A percentile compares a stretch with the other conserved stretches of the same genome.
Conservation (phyloP, 306 rosid genomes). For the Rosa rugosa region DNA sequence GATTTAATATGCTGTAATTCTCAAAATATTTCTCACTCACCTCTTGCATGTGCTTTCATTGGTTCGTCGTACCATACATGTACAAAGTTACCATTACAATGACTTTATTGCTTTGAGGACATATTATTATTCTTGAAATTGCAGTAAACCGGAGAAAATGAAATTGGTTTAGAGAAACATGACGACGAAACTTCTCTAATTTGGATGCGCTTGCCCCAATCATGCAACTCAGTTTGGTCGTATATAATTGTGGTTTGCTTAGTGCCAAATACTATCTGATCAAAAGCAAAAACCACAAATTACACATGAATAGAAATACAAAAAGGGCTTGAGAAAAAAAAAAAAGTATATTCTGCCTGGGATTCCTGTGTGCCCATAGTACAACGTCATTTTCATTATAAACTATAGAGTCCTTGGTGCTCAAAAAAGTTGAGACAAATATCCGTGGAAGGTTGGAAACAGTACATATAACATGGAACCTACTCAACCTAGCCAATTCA, state of each 20-base stretch:
- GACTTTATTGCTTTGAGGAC: too few relatives aligned
- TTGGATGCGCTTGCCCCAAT: not conserved
- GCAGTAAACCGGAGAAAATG: too few relatives aligned
- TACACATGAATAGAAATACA: too few relatives aligned
- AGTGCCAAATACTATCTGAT: too few relatives aligned
- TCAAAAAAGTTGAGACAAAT: not conserved
- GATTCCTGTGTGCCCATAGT: not conserved
- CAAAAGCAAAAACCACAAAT: too few relatives aligned
- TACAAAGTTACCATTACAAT: too few relatives aligned
- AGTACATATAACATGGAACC: not conserved
- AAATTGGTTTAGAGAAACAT: too few relatives aligned
- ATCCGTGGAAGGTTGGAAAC: not conserved
- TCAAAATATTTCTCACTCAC: too few relatives aligned
- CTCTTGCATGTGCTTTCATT: too few relatives aligned
- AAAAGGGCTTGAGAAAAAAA: too few relatives aligned
- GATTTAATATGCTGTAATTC: too few relatives aligned
- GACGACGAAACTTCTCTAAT: not conserved
- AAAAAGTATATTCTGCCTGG: not conserved
- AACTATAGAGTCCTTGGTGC: not conserved
- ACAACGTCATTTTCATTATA: not conserved
- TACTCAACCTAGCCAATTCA: not conserved
- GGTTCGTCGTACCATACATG: too few relatives aligned
- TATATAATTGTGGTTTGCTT: not conserved
- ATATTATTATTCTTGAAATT: not conserved
- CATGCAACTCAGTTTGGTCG: not conserved